These are phyloP conservation scores for Monilinia polystroma DNA, from an alignment of 2,329 filamentous ascomycete genomes.

Conservation along the genomic window DNA sequence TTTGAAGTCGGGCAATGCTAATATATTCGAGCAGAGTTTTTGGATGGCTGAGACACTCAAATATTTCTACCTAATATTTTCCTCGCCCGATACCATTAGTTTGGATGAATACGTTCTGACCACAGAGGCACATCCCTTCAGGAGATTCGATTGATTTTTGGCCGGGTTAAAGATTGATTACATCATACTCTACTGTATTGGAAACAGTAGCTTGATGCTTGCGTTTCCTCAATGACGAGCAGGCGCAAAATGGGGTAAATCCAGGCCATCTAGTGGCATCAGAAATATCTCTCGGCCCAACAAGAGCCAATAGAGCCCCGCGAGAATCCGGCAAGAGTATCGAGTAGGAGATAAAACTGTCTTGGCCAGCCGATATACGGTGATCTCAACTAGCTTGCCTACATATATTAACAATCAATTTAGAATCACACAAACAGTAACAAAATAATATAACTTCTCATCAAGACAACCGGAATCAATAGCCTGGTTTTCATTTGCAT, in stretches of 20 bases:
- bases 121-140: conserved; percentile 33
- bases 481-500: not conserved
- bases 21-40: conserved; percentile 44
- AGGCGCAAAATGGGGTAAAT: not conserved
- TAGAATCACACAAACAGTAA: too few relatives aligned
- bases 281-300: not conserved
- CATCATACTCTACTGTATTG: not conserved
- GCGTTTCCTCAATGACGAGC: too few relatives aligned
- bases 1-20: too few relatives aligned
- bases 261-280: not conserved
- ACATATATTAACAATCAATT: not conserved
- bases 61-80: conserved; percentile 55
- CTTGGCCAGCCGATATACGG: too few relatives aligned
- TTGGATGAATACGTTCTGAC: conserved; percentile 58
- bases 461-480: too few relatives aligned
- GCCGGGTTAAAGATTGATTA: too few relatives aligned
- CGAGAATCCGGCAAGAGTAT: not conserved
- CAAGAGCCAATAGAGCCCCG: not conserved
- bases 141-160: conserved; percentile 8
- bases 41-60: conserved; percentile 64
- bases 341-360: not conserved
- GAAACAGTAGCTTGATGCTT: not conserved
- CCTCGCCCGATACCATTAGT: conserved; percentile 51
- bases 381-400: not conserved
- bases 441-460: not conserved